A percentile compares a stretch with the other conserved stretches of the same genome.
phyloP scores from a whole-genome alignment of 495 filamentous ascomycete species.

The Elasticomyces elasticus region DNA sequence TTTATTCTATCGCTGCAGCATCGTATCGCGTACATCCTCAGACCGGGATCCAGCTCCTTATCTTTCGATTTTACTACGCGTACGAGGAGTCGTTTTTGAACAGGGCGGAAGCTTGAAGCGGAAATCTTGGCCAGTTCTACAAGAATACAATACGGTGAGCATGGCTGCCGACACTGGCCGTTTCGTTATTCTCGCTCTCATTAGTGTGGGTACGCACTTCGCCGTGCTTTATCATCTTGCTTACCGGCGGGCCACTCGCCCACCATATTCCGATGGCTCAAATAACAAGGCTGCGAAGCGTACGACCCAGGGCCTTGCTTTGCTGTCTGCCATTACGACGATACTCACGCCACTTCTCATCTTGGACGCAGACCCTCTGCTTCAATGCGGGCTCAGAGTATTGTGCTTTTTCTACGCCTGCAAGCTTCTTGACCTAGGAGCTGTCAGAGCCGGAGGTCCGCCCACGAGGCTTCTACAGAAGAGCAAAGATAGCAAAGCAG shows the following conservation, averaged over 20 bases:
- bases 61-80: no score
- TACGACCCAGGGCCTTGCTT: not conserved
- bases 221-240: not conserved
- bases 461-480: constrained; percentile 1
- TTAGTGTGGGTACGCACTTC: not conserved
- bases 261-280: not conserved
- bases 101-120: no score
- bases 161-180: not conserved
- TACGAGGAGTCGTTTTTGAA: no score
- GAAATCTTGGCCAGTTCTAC: no score
- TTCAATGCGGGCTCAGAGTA: constrained; percentile 2
- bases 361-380: not conserved
- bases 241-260: not conserved
- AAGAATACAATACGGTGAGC: no score
- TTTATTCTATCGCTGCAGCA: no score
- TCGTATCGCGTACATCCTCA: no score
- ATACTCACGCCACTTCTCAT: not conserved
- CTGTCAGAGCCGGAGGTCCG: constrained; percentile 1
- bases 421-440: constrained; percentile 12
- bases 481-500: not conserved
- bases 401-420: constrained; percentile 17
- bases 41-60: no score
- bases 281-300: not conserved
- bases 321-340: not conserved
- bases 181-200: no score